These are phyloP conservation scores for Vaccinium macrocarpon DNA, from an alignment of 148 eudicot species.

Conservation along the genomic window DNA sequence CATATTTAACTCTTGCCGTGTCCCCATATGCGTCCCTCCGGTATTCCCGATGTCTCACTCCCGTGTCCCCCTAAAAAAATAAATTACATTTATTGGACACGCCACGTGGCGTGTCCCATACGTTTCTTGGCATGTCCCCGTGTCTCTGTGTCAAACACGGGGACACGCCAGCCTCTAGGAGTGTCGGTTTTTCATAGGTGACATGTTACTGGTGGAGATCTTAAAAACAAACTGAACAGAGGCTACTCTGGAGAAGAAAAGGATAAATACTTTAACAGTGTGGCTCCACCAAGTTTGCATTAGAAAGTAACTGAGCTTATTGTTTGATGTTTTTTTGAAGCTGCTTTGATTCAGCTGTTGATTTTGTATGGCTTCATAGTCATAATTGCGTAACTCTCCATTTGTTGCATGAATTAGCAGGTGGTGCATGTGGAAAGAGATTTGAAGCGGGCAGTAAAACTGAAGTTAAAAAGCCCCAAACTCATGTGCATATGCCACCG, in stretches of 20 bases:
- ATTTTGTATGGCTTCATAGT: background rate
- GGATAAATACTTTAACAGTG: background rate
- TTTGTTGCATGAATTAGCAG: conserved; percentile 15
- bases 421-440: conserved; percentile 24
- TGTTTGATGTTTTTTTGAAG: background rate
- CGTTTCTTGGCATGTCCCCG: too few species aligned
- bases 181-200: too few species aligned
- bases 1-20: too few species aligned
- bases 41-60: too few species aligned
- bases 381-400: background rate
- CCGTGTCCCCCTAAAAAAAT: too few species aligned
- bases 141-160: too few species aligned
- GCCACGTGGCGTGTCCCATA: too few species aligned
- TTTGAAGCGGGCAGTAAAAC: conserved; percentile 21
- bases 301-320: background rate
- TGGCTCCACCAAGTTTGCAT: background rate
- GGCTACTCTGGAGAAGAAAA: background rate
- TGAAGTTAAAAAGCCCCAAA: conserved; percentile 31
- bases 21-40: too few species aligned
- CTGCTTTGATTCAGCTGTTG: background rate
- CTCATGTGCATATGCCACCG: conserved; percentile 76
- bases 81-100: too few species aligned
- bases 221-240: background rate
- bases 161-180: too few species aligned
- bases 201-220: background rate